Percentiles rank a stretch among this genome's conserved stretches.
These are phyloP conservation scores for Diutina ranongensis DNA, from an alignment of 1,139 yeast genomes.

Conservation along the genomic window DNA sequence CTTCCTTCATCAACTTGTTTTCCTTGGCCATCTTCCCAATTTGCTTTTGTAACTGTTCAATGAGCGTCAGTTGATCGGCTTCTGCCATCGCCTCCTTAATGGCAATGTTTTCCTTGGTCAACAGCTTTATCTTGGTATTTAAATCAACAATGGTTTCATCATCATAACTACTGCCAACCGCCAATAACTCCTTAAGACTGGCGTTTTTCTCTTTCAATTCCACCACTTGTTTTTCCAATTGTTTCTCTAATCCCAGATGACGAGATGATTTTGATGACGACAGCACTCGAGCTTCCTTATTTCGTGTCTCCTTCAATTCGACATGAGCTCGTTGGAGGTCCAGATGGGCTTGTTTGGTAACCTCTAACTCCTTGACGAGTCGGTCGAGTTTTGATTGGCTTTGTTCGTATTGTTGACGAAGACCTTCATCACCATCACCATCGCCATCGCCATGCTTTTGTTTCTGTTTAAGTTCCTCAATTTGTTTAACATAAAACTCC, in stretches of 20 bases:
- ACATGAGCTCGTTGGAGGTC: not conserved
- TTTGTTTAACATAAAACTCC: conserved; percentile 2
- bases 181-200: not conserved
- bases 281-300: not conserved
- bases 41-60: conserved; percentile 5
- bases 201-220: not conserved
- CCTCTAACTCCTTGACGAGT: not conserved
- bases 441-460: not conserved
- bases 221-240: not conserved
- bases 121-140: conserved; percentile 2
- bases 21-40: conserved; percentile 4
- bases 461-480: not conserved
- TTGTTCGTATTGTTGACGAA: not conserved
- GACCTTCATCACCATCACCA: no score
- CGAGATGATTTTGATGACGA: not conserved
- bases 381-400: not conserved
- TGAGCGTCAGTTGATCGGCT: conserved; percentile 5
- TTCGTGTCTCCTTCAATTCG: not conserved
- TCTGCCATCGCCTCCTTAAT: conserved; percentile 5
- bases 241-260: not conserved
- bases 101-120: conserved; percentile 5
- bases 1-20: conserved; percentile 3
- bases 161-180: not conserved
- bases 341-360: not conserved
- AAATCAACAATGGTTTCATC: not conserved